Evolutionary conservation across 2,329 filamentous ascomycete genomes (phyloP), one percentile per base, ranked within the genome.

Genomic region (Beauveria pseudobassiana): DNA sequence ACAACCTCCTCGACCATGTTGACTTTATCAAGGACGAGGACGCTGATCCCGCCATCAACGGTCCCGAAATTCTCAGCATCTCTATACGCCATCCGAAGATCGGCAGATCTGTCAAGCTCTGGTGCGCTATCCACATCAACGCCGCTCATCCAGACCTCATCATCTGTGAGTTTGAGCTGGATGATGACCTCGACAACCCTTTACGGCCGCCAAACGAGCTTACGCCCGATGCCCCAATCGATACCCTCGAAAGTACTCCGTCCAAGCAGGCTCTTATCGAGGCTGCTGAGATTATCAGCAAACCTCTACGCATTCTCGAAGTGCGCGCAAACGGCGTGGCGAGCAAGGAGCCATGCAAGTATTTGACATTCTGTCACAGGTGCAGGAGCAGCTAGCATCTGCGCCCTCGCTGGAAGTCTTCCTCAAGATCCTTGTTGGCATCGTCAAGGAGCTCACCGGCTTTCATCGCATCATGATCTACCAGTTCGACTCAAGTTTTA

Each of bases 391-490:
- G 71, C 78, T 96, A 14, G 84, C 89, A 5, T 83, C 85, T 28
- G 90, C 91, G 1, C 79, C 85, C 0, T 87, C 82, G 63, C 76
- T 96, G 1, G 86, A 91, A 1, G 79, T 73, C 1, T 91, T 96
- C 63, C 77, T 96, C 43, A 93, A 95, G 68, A 87, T 93, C 6
- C 75, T 95, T 3, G 89, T 93, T 0, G 91, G 91, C 0, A 88
- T 96, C 8, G 85, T 96, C 40, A 96, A 96, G 70, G 92, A 96
- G 69, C 72, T 96, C 54, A 96, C 91, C 0, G 91, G 92, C 0
- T 96, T 96, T 65, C 92, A 96, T 70, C 88, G 92, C 14, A 90
- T 96, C 53, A 93, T 96, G 90, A 83, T 96, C 2, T 96, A 96
- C 69, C 91, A 96, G 72, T 96, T 96, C 65, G 92, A 96, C 71